Conservation (phyloP, 768 basidiomycete genomes). For the Inosperma sp. region DNA sequence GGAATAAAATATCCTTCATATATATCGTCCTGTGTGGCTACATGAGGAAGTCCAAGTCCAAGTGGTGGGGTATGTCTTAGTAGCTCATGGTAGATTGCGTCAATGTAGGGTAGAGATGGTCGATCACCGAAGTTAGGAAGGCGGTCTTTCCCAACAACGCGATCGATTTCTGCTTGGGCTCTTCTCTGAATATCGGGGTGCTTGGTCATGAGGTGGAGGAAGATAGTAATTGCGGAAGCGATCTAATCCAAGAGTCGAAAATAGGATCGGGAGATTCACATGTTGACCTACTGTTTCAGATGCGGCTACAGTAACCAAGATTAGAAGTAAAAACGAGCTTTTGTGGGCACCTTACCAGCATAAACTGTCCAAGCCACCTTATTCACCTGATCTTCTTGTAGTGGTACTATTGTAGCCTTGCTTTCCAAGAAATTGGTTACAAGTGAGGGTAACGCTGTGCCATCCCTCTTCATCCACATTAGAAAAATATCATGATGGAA, state of each 20-base stretch:
- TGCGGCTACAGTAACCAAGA: conserved; percentile 11
- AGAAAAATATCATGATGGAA: background rate
- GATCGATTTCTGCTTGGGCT: conserved; percentile 34
- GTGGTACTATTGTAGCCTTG: background rate
- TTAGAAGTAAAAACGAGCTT: no score
- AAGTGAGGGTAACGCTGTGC: conserved; percentile 10
- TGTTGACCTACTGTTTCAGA: conserved; percentile 16
- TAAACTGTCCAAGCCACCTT: conserved; percentile 14
- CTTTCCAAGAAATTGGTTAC: conserved; percentile 13
- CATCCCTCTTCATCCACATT: conserved; percentile 1
- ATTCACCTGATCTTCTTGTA: conserved; percentile 8
- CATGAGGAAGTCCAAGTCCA: conserved; percentile 21
- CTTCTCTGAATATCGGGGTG: conserved; percentile 29
- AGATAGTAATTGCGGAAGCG: conserved; percentile 12
- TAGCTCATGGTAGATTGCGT: conserved; percentile 21
- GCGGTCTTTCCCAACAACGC: conserved; percentile 28
- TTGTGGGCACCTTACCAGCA: conserved; percentile 7
- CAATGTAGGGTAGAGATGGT: conserved; percentile 24
- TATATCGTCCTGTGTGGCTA: conserved; percentile 25
- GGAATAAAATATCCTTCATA: conserved; percentile 30
- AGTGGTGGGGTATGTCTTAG: conserved; percentile 19
- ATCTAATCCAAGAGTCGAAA: conserved; percentile 8
- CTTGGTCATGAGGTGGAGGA: conserved; percentile 28
- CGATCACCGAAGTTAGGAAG: conserved; percentile 28
- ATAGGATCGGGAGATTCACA: background rate